phyloP scores from a whole-genome alignment of 768 basidiomycete genomes.

The Termitomyces sp. region DNA sequence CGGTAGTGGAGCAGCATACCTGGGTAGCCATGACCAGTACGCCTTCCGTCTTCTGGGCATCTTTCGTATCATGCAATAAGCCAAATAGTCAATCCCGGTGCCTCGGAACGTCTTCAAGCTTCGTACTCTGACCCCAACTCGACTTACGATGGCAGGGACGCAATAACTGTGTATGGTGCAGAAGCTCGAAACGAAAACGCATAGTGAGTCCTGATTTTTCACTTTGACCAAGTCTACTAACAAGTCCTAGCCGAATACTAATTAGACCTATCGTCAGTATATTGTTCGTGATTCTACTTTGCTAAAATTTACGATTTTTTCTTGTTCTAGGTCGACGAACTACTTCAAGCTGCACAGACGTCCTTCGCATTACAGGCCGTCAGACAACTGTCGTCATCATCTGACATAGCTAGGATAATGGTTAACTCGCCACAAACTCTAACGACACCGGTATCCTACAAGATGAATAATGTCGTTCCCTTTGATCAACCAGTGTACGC shows the following conservation, averaged over 20 bases:
- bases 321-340: neutral
- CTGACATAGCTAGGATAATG: constrained; percentile 30
- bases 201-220: constrained; percentile 38
- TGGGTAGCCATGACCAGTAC: constrained; percentile 54
- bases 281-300: no score
- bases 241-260: constrained; percentile 21
- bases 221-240: neutral
- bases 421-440: constrained; percentile 48
- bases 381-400: constrained; percentile 14
- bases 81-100: constrained; percentile 35
- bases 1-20: constrained; percentile 42
- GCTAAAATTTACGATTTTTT: neutral
- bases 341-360: constrained; percentile 15
- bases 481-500: constrained; percentile 64
- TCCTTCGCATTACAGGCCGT: constrained; percentile 25
- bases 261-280: constrained; percentile 29
- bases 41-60: constrained; percentile 9
- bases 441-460: constrained; percentile 44
- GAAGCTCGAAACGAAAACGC: constrained; percentile 62
- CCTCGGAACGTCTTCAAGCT: constrained; percentile 31
- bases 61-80: neutral
- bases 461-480: constrained; percentile 48
- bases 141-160: constrained; percentile 43
- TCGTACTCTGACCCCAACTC: constrained; percentile 35
- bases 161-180: constrained; percentile 44